A percentile compares a stretch with the other conserved stretches of the same genome.
Evolutionary conservation across 2,329 filamentous ascomycete genomes (phyloP).

Genomic region (Aureobasidium melanogenum): DNA sequence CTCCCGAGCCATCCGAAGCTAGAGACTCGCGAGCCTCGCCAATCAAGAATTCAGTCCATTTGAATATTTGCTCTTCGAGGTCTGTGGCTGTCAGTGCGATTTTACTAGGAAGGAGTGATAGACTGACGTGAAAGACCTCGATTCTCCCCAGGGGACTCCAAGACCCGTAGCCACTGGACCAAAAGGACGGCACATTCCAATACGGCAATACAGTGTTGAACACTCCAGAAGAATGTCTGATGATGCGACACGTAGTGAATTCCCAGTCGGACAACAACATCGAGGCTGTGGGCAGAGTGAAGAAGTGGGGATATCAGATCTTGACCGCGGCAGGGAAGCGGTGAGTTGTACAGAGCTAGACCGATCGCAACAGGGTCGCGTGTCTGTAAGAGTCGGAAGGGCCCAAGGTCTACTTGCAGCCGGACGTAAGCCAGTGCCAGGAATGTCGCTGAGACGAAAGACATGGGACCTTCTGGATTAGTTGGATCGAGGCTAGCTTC

Average conservation of each 20-base stretch:
- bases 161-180: constrained; percentile 42
- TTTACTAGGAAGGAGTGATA: too few species aligned
- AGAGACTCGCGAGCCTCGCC: too few species aligned
- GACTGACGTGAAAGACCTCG: too few species aligned
- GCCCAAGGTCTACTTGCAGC: constrained; percentile 38
- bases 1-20: too few species aligned
- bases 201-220: constrained; percentile 45
- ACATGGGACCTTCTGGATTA: constrained; percentile 28
- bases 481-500: constrained; percentile 28
- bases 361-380: constrained; percentile 36
- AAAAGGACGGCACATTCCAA: constrained; percentile 47
- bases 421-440: constrained; percentile 39
- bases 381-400: constrained; percentile 34
- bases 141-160: too few species aligned
- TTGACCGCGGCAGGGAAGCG: constrained; percentile 33
- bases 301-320: constrained; percentile 41
- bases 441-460: constrained; percentile 37
- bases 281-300: constrained; percentile 46
- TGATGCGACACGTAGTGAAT: constrained; percentile 47
- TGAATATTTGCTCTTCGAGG: too few species aligned
- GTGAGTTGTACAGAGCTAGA: constrained; percentile 22
- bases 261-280: constrained; percentile 48
- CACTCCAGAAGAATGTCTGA: constrained; percentile 49
- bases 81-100: too few species aligned
- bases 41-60: too few species aligned